Conservation (phyloP, 495 filamentous ascomycete species). For the Hapsidospora chrysogenum region DNA sequence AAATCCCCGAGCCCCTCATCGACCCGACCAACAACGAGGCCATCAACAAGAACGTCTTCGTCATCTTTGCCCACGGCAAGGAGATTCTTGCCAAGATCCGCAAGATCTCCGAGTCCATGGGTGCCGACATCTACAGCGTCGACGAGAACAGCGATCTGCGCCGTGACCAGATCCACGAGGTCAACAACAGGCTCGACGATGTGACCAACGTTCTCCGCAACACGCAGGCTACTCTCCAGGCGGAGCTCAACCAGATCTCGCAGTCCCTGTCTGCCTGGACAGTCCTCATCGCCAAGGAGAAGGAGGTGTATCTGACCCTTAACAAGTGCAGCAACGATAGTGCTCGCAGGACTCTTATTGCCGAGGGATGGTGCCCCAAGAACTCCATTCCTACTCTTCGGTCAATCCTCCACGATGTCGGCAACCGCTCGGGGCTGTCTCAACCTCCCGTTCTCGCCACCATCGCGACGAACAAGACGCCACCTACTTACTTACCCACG, state of each 20-base stretch:
- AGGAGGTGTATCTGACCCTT: constrained; percentile 90
- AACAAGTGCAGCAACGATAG: constrained; percentile 96
- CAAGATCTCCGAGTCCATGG: constrained; percentile 94
- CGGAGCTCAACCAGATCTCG: constrained; percentile 82
- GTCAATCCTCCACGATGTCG: constrained; percentile 92
- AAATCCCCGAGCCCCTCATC: constrained; percentile 88
- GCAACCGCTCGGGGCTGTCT: constrained; percentile 80
- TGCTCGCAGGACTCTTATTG: constrained; percentile 86
- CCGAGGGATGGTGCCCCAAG: constrained; percentile 92
- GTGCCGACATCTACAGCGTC: constrained; percentile 86
- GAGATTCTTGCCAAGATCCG: constrained; percentile 96
- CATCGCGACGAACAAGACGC: constrained; percentile 88
- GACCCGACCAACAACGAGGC: constrained; percentile 84
- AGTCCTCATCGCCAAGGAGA: constrained; percentile 94
- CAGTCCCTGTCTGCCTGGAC: constrained; percentile 86
- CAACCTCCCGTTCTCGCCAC: constrained; percentile 97
- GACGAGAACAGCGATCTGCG: constrained; percentile 92
- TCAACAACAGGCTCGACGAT: constrained; percentile 82
- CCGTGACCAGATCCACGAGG: constrained; percentile 88
- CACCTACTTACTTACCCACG: constrained; percentile 87
- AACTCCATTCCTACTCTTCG: constrained; percentile 83
- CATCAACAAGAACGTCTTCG: constrained; percentile 93
- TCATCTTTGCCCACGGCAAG: constrained; percentile 97
- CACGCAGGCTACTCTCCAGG: constrained; percentile 90
- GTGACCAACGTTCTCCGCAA: constrained; percentile 81